Evolutionary conservation across 495 filamentous ascomycete species (phyloP).

Genomic region (Xylaria bambusicola): DNA sequence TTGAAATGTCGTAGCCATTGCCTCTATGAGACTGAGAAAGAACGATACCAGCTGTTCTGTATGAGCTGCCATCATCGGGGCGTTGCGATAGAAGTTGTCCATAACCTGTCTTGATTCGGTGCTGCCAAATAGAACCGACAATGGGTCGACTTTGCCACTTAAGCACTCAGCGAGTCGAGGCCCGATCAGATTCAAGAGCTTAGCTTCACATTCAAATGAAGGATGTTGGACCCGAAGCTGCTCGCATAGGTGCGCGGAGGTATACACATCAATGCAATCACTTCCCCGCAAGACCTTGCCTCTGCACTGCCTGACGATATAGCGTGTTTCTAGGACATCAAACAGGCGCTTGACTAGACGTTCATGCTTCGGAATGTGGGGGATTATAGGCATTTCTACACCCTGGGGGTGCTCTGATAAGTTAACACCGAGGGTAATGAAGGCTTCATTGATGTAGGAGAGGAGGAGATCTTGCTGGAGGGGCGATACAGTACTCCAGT

Average conservation of each 20-base stretch:
- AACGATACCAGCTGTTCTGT: too few species aligned
- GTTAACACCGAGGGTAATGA: slow-evolving; percentile 27
- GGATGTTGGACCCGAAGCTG: not conserved
- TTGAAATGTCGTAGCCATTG: not conserved
- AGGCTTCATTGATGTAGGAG: slow-evolving; percentile 35
- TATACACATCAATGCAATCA: not conserved
- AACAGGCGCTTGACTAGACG: slow-evolving; percentile 34
- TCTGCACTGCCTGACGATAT: slow-evolving; percentile 39
- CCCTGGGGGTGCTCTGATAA: slow-evolving; percentile 37
- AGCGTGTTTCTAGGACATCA: slow-evolving; percentile 33
- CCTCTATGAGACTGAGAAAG: not conserved
- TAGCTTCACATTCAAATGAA: not conserved
- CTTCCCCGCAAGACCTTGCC: slow-evolving; percentile 26
- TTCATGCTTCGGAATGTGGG: slow-evolving; percentile 42
- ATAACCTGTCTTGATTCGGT: slow-evolving; percentile 1
- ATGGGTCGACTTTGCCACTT: not conserved
- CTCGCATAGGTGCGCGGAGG: not conserved
- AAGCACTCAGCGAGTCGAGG: slow-evolving; percentile 10
- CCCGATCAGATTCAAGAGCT: slow-evolving; percentile 6
- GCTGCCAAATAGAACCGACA: slow-evolving; percentile 4
- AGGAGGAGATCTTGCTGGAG: slow-evolving; percentile 1
- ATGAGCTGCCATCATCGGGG: not conserved
- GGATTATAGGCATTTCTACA: slow-evolving; percentile 44
- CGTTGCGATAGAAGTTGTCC: not conserved
- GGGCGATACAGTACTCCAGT: not conserved